Percentiles rank a stretch among this genome's conserved stretches.
These are phyloP conservation scores for Claviceps sp. DNA, from an alignment of 2,329 filamentous ascomycete species.

Conservation along the genomic window DNA sequence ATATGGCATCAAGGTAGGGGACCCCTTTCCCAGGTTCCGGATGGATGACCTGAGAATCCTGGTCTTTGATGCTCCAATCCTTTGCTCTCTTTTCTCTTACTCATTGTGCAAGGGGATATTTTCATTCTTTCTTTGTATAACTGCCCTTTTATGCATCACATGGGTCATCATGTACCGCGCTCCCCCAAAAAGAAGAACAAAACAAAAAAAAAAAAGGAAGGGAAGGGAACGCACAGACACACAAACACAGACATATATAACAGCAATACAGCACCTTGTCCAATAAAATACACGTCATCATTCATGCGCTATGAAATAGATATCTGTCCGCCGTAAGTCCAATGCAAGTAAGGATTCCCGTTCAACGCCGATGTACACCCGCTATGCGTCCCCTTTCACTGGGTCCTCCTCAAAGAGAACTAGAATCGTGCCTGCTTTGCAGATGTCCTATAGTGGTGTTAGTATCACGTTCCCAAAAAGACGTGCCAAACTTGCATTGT, in stretches of 20 bases:
- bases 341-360: background rate
- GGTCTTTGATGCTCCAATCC: too few species aligned
- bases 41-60: too few species aligned
- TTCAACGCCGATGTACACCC: background rate
- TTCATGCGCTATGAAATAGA: background rate
- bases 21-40: too few species aligned
- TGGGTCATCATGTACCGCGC: too few species aligned
- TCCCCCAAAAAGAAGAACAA: too few species aligned
- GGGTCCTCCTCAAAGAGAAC: slow-evolving; percentile 54
- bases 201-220: background rate
- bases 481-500: too few species aligned
- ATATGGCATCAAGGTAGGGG: too few species aligned
- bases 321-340: slow-evolving; percentile 6
- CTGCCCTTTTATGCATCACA: too few species aligned
- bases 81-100: too few species aligned
- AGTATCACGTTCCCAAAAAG: background rate
- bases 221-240: background rate
- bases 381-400: slow-evolving; percentile 14
- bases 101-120: too few species aligned
- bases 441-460: slow-evolving; percentile 46
- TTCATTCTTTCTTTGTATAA: too few species aligned
- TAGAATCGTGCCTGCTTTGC: slow-evolving; percentile 61
- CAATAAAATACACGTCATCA: background rate
- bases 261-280: background rate
- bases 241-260: background rate